phyloP scores from a whole-genome alignment of 2,329 filamentous ascomycete genomes.

The Colletotrichum phormii region DNA sequence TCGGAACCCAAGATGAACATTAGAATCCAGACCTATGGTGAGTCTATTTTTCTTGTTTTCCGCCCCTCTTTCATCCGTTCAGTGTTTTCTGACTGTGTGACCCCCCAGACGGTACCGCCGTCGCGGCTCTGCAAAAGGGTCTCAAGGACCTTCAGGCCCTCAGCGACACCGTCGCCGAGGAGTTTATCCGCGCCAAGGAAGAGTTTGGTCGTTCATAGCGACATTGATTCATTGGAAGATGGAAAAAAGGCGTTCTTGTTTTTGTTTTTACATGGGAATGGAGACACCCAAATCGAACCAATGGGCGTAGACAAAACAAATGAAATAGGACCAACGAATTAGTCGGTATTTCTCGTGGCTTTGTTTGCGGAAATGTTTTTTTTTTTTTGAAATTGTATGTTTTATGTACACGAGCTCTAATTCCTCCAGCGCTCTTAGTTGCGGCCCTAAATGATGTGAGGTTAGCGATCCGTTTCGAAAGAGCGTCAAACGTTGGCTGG shows the following conservation, averaged over 20 bases:
- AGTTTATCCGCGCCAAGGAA: slow-evolving; percentile 67
- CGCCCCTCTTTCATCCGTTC: no score
- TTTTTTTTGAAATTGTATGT: slow-evolving; percentile 18
- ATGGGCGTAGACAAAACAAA: slow-evolving; percentile 25
- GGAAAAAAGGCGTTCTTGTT: neutral
- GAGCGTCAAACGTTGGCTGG: neutral
- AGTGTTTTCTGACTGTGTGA: slow-evolving; percentile 11
- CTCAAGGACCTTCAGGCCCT: slow-evolving; percentile 89
- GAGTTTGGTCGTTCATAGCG: slow-evolving; percentile 52
- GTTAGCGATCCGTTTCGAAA: slow-evolving; percentile 3
- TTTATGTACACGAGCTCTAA: slow-evolving; percentile 35
- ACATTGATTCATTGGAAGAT: neutral
- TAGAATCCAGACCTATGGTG: slow-evolving; percentile 96
- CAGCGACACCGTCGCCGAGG: slow-evolving; percentile 93
- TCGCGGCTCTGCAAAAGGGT: slow-evolving; percentile 90
- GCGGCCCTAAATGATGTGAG: slow-evolving; percentile 31
- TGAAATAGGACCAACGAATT: slow-evolving; percentile 1
- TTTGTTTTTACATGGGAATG: neutral
- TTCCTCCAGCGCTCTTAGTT: slow-evolving; percentile 37
- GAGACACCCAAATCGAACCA: slow-evolving; percentile 9
- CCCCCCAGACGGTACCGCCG: slow-evolving; percentile 78
- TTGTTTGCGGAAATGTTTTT: slow-evolving; percentile 16
- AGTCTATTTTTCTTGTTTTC: no score
- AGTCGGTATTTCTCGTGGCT: neutral
- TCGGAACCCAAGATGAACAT: slow-evolving; percentile 97